Base-by-base conservation (phyloP, 768 basidiomycete genomes). In the Tylopilus cervinicoccineus region DNA sequence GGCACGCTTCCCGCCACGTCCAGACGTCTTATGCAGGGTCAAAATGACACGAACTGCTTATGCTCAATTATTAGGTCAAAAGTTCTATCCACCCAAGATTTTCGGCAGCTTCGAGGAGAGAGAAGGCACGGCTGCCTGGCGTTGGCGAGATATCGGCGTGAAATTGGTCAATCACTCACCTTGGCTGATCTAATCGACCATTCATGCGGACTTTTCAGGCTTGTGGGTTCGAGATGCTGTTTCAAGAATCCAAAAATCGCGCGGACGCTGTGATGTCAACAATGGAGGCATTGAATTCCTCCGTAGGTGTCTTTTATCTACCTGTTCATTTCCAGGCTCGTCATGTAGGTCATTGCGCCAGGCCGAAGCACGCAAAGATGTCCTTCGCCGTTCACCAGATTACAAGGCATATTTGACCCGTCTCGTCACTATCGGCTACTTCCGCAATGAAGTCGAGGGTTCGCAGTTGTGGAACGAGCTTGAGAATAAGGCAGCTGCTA, bases 221-320 rank as follows among this genome's bases (percentile, higher is more conserved):
- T 2, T 91, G 91, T 53, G 96, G 96, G 2, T 97, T 97, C 53
- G 96, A 99, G 71, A 99, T 98, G 77, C 76, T 96, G 33, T 97
- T 88, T 63, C 84, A 88, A 63, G 93, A 93, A 62, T 86, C 80
- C 50, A 85, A 87, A 66, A 72, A 76, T 39, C 79, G 80, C 34
- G 68, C 70, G 48, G 73, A 74, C 33, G 62, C 54, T 11, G 53
- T 69, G 17, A 70, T 64, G 41, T 55, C 37, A 60, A 63, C 70
- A 3, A 52, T 65, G 27, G 76, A 77, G 45, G 67, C 60, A 32
- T 53, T 68, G 6, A 58, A 61, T 17, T 72, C 78, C 38, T 79
- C 77, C n/a, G 84, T 86, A 58, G 51, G 77, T 63, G 23, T 43
- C 20, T 6, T 38, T 29, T n/a, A 16, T 29, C 8, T 14, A 42